Percentiles rank a stretch among this genome's conserved stretches.
Conservation (phyloP, 1,139 yeast genomes). For the Debaryomycetaceae sp. region DNA sequence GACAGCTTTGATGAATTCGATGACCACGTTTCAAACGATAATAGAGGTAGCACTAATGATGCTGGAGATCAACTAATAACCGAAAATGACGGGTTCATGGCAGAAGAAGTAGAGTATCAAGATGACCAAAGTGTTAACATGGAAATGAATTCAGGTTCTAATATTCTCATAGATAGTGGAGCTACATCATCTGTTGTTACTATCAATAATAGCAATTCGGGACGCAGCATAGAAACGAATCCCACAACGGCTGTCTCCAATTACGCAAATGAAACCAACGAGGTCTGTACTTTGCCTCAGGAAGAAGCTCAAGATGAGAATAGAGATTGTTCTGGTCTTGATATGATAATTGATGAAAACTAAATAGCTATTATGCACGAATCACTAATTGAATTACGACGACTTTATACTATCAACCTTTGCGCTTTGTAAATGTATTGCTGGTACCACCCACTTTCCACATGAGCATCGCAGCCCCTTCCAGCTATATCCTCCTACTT, state of each 20-base stretch:
- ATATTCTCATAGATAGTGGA: conserved; percentile 19
- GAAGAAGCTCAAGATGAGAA: conserved; percentile 12
- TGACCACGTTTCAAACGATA: conserved; percentile 8
- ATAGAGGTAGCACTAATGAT: conserved; percentile 4
- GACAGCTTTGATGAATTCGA: conserved; percentile 8
- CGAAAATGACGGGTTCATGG: conserved; percentile 50
- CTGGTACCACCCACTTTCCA: conserved; percentile 95
- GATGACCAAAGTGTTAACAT: conserved; percentile 43
- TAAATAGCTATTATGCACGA: conserved; percentile 4
- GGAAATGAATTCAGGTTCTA: conserved; percentile 12
- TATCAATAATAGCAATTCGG: conserved; percentile 12
- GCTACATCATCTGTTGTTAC: conserved; percentile 11
- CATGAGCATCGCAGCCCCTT: conserved; percentile 93
- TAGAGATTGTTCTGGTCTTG: conserved; percentile 37
- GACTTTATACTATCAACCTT: conserved; percentile 65
- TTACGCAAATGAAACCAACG: conserved; percentile 9
- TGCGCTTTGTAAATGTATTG: conserved; percentile 74
- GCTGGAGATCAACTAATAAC: conserved; percentile 16
- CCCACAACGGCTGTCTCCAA: conserved; percentile 18
- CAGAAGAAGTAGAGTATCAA: conserved; percentile 57
- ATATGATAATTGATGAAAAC: conserved; percentile 45
- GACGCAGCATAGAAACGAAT: conserved; percentile 17
- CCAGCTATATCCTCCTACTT: conserved; percentile 92
- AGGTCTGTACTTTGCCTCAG: not conserved
- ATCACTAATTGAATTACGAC: not conserved